Percentiles rank a stretch among this genome's conserved stretches.
Conservation (phyloP, 345 rosid species). For the Geranium brycei region DNA sequence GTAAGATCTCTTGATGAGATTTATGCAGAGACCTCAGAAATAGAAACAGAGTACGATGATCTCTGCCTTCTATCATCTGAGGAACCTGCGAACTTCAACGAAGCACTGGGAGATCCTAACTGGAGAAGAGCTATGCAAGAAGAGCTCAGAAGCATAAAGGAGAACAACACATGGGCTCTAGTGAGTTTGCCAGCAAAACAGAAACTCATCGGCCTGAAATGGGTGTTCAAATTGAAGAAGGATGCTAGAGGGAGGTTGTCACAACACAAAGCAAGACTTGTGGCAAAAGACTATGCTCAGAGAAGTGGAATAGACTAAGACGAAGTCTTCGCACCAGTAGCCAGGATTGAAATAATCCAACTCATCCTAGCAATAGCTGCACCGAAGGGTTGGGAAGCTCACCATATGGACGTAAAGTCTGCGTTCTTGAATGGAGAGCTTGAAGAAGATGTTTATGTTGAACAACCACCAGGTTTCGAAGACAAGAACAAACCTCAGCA, state of each 20-base stretch:
- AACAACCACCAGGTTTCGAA: background rate
- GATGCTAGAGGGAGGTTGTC: background rate
- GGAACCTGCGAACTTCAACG: background rate
- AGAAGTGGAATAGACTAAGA: background rate
- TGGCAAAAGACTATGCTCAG: no score
- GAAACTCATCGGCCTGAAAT: slow-evolving; percentile 2
- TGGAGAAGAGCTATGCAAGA: slow-evolving; percentile 1
- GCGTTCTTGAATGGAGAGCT: slow-evolving; percentile 2
- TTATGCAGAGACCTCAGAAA: no score
- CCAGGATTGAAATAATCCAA: slow-evolving; percentile 1
- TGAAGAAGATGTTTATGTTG: background rate
- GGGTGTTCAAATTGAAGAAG: slow-evolving; percentile 1
- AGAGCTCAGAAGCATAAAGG: background rate
- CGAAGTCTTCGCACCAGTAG: background rate
- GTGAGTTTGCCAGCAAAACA: background rate
- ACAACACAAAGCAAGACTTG: no score
- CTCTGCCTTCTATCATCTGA: no score
- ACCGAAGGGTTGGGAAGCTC: background rate
- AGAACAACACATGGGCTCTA: slow-evolving; percentile 7
- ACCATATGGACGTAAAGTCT: background rate
- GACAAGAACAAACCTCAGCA: background rate
- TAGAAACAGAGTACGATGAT: no score
- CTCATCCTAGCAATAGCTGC: background rate
- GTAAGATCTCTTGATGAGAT: no score
- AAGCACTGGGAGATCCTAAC: background rate